These are phyloP conservation scores for Mortierella sp. DNA, from an alignment of 371 early-diverging fungal genomes.

Conservation along the genomic window DNA sequence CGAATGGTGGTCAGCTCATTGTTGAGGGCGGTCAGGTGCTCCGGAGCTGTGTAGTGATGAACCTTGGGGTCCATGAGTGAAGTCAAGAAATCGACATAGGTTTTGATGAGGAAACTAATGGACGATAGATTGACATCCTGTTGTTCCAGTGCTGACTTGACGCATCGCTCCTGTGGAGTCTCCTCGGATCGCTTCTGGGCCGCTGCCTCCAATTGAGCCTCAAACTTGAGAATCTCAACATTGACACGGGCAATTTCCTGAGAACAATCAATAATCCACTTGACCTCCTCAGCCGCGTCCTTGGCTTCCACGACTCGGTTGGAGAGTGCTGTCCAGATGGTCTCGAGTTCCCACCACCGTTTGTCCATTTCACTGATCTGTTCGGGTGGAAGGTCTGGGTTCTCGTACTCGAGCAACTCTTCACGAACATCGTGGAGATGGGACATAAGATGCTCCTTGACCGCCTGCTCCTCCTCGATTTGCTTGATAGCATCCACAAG, in stretches of 20 bases:
- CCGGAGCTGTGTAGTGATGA: constrained; percentile 47
- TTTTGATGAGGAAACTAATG: constrained; percentile 46
- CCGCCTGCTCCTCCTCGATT: constrained; percentile 37
- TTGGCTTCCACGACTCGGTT: constrained; percentile 40
- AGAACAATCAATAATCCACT: constrained; percentile 54
- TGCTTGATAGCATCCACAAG: constrained; percentile 29
- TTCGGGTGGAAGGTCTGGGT: constrained; percentile 44
- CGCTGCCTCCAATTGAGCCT: constrained; percentile 37
- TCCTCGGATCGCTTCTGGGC: constrained; percentile 41
- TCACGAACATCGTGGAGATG: constrained; percentile 51
- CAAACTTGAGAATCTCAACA: constrained; percentile 43
- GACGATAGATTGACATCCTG: constrained; percentile 47
- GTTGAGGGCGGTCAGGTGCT: constrained; percentile 42
- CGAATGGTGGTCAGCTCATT: constrained; percentile 42
- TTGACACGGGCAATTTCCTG: constrained; percentile 49
- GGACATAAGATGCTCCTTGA: constrained; percentile 48
- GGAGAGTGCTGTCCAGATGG: constrained; percentile 40
- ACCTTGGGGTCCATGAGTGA: constrained; percentile 53
- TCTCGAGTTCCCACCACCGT: constrained; percentile 53
- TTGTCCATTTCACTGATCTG: constrained; percentile 48
- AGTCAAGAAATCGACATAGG: constrained; percentile 49
- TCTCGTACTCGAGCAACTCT: constrained; percentile 38
- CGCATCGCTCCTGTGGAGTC: constrained; percentile 40
- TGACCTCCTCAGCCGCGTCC: constrained; percentile 44
- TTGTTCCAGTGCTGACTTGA: constrained; percentile 37